Evolutionary conservation across 2,329 filamentous ascomycete species (phyloP), one percentile per base, ranked within the genome.

Genomic region (Colletotrichum siamense): DNA sequence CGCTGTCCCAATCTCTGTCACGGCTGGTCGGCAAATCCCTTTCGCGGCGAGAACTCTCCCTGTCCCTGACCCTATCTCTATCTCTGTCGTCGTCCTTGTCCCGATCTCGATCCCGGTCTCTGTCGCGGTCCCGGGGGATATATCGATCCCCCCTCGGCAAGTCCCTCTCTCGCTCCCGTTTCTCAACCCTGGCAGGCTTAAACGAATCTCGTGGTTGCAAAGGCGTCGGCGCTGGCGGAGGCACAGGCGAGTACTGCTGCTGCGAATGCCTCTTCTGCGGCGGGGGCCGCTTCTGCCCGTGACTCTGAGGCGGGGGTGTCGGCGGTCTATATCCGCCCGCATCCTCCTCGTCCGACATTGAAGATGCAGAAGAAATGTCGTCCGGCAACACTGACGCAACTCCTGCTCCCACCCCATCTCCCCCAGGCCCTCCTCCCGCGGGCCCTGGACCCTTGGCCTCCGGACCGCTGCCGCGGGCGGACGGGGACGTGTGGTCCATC

Each of bases 21-120:
- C 44, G 44, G 44, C 44, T 52, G 44, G n/a, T 52, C n/a, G 44
- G 44, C 22, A 52, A 52, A 12, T 52, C 44, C 44, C 44, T 52
- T 52, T 52, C 44, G 44, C 44, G 44, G 44, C 44, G 44, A 52
- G 44, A 10, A 2, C 76, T 62, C 8, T 76, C 75, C 26, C 70
- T 24, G 30, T 79, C 78, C 5, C 75, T 24, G 18, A 77, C 75
- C 8, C 44, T 16, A 30, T 77, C 69, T 6, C 73, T 73, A 26
- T 71, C 66, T 32, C 69, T 32, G 39, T 79, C 77, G 16, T 67
- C 73, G 15, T 72, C 71, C 22, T 69, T 67, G 49, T 79, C 77
- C 12, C 70, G 67, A 30, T 79, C 77, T 18, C 69, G 67, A 44
- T 67, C 63, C 22, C 64, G 3, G 0, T 70, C 67, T 13, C 55